These are phyloP conservation scores for Pythium brassicae DNA, from an alignment of 352 stramenopile genomes.

Conservation along the genomic window DNA sequence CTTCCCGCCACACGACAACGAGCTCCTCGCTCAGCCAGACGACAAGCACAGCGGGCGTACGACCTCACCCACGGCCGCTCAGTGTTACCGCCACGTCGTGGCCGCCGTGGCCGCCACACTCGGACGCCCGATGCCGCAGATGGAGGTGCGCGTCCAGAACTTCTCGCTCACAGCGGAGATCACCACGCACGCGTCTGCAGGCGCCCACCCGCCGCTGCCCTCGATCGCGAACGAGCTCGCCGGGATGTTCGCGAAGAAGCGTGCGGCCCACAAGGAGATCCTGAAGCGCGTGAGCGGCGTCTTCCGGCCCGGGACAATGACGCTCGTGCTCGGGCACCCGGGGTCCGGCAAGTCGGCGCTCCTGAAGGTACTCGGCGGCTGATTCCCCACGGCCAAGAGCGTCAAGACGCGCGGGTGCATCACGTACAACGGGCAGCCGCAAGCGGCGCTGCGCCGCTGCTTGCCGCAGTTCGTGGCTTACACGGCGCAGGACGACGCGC, in stretches of 20 bases:
- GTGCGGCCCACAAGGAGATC: conserved; percentile 14
- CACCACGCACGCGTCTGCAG: too few species aligned
- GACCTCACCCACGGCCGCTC: too few species aligned
- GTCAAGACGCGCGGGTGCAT: conserved; percentile 17
- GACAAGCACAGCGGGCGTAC: too few species aligned
- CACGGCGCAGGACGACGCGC: conserved; percentile 65
- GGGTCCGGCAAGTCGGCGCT: conserved; percentile 32
- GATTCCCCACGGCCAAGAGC: conserved; percentile 18
- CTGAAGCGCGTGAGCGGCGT: conserved; percentile 24
- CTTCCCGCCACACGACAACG: too few species aligned
- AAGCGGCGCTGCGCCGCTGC: conserved; percentile 8
- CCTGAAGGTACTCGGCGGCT: conserved; percentile 30
- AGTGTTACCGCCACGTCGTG: too few species aligned
- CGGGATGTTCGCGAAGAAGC: conserved; percentile 5
- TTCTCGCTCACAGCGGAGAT: conserved; percentile 16
- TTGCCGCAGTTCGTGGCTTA: conserved; percentile 24
- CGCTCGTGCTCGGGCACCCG: conserved; percentile 25
- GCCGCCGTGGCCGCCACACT: conserved; percentile 5
- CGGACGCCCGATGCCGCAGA: conserved; percentile 11
- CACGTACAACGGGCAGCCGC: conserved; percentile 24
- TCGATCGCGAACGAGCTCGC: conserved; percentile 13
- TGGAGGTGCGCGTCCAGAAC: conserved; percentile 15
- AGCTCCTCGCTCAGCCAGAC: too few species aligned
- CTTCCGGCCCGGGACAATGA: conserved; percentile 29
- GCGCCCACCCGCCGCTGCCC: conserved; percentile 4